A percentile compares a stretch with the other conserved stretches of the same genome.
Evolutionary conservation across 768 basidiomycete genomes (phyloP).

Genomic region (Boletus reticulatus): DNA sequence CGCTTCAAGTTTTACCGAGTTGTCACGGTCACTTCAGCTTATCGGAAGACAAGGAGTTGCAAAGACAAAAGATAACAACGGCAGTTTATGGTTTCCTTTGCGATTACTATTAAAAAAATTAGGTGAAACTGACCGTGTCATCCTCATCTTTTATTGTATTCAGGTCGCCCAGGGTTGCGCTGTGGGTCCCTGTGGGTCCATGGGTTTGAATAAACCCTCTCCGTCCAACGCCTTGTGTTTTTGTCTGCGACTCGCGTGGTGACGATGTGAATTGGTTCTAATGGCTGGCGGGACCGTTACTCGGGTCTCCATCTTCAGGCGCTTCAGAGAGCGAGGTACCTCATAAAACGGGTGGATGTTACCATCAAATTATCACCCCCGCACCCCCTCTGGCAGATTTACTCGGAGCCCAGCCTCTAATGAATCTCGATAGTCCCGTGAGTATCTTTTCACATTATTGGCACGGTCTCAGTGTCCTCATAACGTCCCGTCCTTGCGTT

Average conservation of each 20-base stretch:
- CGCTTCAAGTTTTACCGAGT: not conserved
- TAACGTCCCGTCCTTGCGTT: not conserved
- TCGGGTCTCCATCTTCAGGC: not conserved
- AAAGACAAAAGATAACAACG: not conserved
- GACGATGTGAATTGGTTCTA: conserved; percentile 10
- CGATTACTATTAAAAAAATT: not conserved
- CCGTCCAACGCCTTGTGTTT: conserved; percentile 9
- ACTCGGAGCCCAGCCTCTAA: not conserved
- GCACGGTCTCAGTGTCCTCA: not conserved
- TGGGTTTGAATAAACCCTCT: not conserved
- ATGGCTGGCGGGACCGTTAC: not conserved
- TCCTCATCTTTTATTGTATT: conserved; percentile 14
- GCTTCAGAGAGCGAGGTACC: not conserved
- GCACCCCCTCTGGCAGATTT: not conserved
- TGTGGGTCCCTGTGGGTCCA: conserved; percentile 27
- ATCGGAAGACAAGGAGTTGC: conserved; percentile 14
- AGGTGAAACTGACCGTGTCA: not conserved
- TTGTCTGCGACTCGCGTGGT: conserved; percentile 11
- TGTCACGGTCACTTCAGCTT: not conserved
- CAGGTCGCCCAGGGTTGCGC: not conserved
- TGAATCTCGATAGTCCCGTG: conserved; percentile 16
- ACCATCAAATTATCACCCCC: not conserved
- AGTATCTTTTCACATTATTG: conserved; percentile 1
- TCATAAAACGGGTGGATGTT: conserved; percentile 16
- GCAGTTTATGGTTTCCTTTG: not conserved